Conservation (phyloP, 2,329 filamentous ascomycete species). For the Botrytis medusae region DNA sequence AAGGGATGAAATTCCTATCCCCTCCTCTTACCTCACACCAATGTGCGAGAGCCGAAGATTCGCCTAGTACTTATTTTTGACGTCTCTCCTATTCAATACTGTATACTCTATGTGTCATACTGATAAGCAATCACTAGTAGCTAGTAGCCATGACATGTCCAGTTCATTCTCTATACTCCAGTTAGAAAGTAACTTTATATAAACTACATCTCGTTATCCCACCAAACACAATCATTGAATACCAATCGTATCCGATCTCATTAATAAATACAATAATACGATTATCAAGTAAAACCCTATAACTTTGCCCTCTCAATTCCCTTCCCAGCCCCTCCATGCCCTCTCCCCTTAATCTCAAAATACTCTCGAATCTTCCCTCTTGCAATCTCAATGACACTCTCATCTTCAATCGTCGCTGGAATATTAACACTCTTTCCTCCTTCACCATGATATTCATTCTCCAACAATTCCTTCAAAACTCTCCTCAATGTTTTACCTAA, state of each 20-base stretch:
- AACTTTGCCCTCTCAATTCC: slow-evolving; percentile 46
- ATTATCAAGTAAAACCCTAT: slow-evolving; percentile 32
- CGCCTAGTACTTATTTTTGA: neutral
- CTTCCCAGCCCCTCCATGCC: slow-evolving; percentile 32
- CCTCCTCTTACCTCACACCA: neutral
- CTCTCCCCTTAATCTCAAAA: slow-evolving; percentile 53
- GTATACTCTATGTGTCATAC: accelerated
- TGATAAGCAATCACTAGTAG: neutral
- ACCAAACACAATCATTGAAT: neutral
- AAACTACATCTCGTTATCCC: neutral
- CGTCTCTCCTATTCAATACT: neutral
- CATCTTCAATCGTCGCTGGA: slow-evolving; percentile 85
- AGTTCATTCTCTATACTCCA: neutral
- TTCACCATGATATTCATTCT: slow-evolving; percentile 79
- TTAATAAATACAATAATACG: neutral
- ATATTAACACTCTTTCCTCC: slow-evolving; percentile 70
- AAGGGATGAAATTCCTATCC: neutral
- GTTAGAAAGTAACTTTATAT: neutral
- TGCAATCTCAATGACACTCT: slow-evolving; percentile 70
- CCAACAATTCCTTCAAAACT: slow-evolving; percentile 78
- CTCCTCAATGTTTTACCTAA: slow-evolving; percentile 88
- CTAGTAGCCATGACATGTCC: neutral
- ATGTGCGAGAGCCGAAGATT: neutral
- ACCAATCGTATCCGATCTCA: neutral
- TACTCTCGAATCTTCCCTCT: slow-evolving; percentile 71